Conservation (phyloP, 108 stramenopile species). For the Cyclotella choctawhatcheeana region DNA sequence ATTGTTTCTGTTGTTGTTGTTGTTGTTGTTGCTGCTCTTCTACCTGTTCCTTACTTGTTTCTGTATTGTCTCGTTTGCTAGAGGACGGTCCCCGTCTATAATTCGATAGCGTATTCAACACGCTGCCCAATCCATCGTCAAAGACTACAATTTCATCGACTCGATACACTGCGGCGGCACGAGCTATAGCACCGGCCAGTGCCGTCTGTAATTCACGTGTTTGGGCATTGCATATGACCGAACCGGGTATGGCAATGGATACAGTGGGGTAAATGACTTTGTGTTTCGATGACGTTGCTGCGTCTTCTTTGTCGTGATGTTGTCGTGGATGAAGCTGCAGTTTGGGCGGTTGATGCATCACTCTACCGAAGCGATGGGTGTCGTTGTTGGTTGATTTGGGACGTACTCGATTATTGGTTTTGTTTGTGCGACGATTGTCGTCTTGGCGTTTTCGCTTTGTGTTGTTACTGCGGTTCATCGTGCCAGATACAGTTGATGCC, state of each 20-base stretch:
- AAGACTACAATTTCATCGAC: slow-evolving; percentile 97
- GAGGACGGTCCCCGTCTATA: slow-evolving; percentile 33
- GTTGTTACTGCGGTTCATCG: not conserved
- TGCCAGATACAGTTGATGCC: no score
- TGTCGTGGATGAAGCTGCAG: slow-evolving; percentile 43
- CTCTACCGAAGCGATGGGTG: slow-evolving; percentile 81
- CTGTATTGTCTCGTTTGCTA: no score
- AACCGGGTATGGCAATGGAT: slow-evolving; percentile 93
- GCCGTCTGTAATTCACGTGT: slow-evolving; percentile 91
- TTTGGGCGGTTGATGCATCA: slow-evolving; percentile 86
- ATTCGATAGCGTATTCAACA: slow-evolving; percentile 43
- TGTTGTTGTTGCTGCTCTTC: no score
- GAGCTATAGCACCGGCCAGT: slow-evolving; percentile 94
- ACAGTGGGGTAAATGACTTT: slow-evolving; percentile 90
- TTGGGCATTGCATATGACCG: slow-evolving; percentile 93
- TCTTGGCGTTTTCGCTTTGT: slow-evolving; percentile 14
- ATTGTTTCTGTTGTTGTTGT: slow-evolving; percentile 7
- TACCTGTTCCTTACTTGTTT: no score
- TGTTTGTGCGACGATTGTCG: not conserved
- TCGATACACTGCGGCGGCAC: slow-evolving; percentile 94
- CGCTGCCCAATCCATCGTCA: slow-evolving; percentile 80
- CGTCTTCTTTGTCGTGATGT: slow-evolving; percentile 29
- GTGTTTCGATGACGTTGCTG: no score
- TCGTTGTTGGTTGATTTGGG: not conserved
- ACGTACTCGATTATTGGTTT: not conserved